phyloP scores from a whole-genome alignment of 257 asterid species.

The Solanum appendiculatum region DNA sequence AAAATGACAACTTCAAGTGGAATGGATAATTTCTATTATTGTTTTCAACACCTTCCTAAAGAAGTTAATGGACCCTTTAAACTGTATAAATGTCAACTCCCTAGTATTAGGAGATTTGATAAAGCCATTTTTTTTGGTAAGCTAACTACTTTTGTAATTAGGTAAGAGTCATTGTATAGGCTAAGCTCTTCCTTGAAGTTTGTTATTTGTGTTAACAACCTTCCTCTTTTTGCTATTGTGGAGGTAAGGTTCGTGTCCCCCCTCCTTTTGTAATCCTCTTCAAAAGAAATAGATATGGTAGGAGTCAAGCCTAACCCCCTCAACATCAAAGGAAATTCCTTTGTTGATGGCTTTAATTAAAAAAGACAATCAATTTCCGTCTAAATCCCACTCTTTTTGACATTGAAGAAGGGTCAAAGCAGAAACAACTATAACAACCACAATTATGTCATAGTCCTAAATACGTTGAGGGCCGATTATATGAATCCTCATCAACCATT shows the following conservation, averaged over 20 bases:
- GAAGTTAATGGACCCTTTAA: no score
- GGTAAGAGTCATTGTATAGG: no score
- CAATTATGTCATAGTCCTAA: accelerated
- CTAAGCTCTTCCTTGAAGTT: no score
- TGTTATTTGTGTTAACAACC: neutral
- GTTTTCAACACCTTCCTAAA: no score
- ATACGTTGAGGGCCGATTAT: neutral
- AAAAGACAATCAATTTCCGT: neutral
- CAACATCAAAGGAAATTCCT: neutral
- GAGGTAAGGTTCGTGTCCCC: neutral
- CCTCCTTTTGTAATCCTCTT: neutral
- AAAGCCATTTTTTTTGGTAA: no score
- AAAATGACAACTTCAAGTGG: no score
- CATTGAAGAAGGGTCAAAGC: neutral
- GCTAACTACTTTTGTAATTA: no score
- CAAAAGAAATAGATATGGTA: neutral
- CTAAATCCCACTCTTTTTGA: neutral
- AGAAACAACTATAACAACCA: neutral
- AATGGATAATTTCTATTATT: no score
- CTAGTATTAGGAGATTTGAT: no score
- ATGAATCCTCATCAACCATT: neutral
- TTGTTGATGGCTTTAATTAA: neutral
- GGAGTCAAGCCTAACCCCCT: neutral
- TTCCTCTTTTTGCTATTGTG: neutral
- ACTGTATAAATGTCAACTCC: no score